phyloP scores from a whole-genome alignment of 2,329 filamentous ascomycete species.

The Polytolypa hystricis region DNA sequence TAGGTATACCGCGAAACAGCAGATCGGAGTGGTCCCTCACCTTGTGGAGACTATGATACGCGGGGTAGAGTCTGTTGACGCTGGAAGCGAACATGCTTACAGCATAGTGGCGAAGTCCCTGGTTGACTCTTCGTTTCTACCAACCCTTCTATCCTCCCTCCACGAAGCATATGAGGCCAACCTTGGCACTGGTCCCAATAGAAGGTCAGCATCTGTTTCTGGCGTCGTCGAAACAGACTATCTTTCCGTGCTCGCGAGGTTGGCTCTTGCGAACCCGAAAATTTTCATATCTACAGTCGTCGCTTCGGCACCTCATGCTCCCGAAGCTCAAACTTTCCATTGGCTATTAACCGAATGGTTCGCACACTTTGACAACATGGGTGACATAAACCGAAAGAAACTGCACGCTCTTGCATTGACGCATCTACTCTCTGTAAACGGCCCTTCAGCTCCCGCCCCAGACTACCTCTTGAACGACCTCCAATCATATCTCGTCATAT shows the following conservation, averaged over 20 bases:
- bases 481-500: constrained; percentile 36
- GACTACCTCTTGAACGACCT: constrained; percentile 31
- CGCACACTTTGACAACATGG: constrained; percentile 37
- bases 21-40: constrained; percentile 31
- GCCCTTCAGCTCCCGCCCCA: constrained; percentile 26
- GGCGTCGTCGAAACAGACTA: constrained; percentile 74
- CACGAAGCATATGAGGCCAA: constrained; percentile 60
- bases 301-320: constrained; percentile 21
- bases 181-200: constrained; percentile 71
- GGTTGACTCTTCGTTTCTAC: constrained; percentile 51
- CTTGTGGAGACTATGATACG: constrained; percentile 56
- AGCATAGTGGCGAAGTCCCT: constrained; percentile 55
- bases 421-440: constrained; percentile 31
- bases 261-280: constrained; percentile 60
- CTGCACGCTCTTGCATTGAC: constrained; percentile 37
- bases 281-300: constrained; percentile 50
- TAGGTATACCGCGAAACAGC: constrained; percentile 26
- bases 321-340: constrained; percentile 24
- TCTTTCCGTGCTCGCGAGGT: constrained; percentile 67
- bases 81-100: constrained; percentile 44
- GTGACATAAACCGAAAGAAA: constrained; percentile 37
- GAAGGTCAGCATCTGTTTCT: constrained; percentile 56
- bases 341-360: constrained; percentile 41
- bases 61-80: constrained; percentile 51
- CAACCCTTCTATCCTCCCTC: constrained; percentile 53